Evolutionary conservation across 208 protist species (phyloP).

Genomic region (Trypanosoma brucei): DNA sequence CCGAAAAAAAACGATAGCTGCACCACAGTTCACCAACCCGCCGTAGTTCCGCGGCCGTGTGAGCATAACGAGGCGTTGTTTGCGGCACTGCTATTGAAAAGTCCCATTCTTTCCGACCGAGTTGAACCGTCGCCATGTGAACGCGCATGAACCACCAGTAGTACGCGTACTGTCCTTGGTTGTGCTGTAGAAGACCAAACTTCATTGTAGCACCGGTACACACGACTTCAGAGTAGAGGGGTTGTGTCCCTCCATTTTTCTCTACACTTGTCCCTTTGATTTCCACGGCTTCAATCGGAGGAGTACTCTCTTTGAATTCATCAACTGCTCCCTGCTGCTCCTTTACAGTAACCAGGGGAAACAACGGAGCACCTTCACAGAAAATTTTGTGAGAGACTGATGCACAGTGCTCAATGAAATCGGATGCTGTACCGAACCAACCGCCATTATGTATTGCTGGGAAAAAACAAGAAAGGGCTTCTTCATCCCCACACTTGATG

Average conservation of each 20-base stretch:
- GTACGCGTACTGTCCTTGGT: not conserved
- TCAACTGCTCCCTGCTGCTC: not conserved
- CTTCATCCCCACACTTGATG: slow-evolving; percentile 28
- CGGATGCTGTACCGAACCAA: slow-evolving; percentile 38
- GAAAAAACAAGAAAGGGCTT: slow-evolving; percentile 57
- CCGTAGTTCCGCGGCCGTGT: not conserved
- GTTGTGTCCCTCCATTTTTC: too few species aligned
- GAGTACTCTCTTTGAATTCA: not conserved
- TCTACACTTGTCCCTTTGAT: not conserved
- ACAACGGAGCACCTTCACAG: slow-evolving; percentile 50
- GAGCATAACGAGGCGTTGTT: not conserved
- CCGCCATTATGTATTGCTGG: slow-evolving; percentile 53
- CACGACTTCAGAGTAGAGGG: too few species aligned
- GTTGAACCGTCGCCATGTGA: slow-evolving; percentile 9
- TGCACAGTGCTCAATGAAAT: slow-evolving; percentile 51
- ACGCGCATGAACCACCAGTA: slow-evolving; percentile 26
- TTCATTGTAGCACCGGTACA: not conserved
- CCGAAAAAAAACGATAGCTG: slow-evolving; percentile 16
- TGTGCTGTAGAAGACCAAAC: not conserved
- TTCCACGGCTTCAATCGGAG: not conserved
- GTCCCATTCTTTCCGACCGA: slow-evolving; percentile 17
- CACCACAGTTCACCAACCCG: slow-evolving; percentile 6
- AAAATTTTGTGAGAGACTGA: slow-evolving; percentile 47
- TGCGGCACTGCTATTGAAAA: not conserved
- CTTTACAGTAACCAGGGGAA: slow-evolving; percentile 20